phyloP scores from a whole-genome alignment of 1,139 yeast species.

The Zhuliangozyma parablackwelliae region DNA sequence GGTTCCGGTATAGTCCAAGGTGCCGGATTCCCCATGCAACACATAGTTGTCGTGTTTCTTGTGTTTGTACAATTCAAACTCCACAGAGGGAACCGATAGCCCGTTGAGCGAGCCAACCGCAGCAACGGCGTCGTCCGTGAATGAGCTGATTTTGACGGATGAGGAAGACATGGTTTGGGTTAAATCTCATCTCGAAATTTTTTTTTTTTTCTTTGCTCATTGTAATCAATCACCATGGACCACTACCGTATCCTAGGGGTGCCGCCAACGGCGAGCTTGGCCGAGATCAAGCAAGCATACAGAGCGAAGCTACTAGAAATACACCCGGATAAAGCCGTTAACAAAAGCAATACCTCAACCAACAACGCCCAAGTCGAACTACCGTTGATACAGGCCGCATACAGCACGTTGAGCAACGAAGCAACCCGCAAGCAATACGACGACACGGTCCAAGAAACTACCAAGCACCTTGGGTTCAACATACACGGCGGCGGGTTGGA shows the following conservation, averaged over 20 bases:
- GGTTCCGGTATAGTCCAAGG: constrained; percentile 69
- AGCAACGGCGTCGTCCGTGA: constrained; percentile 2
- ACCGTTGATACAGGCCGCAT: constrained; percentile 56
- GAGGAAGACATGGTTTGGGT: constrained; percentile 4
- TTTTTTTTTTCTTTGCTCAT: constrained; percentile 1
- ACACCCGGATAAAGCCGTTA: constrained; percentile 70
- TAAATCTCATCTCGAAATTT: not conserved
- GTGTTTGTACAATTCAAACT: constrained; percentile 60
- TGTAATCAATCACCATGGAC: constrained; percentile 11
- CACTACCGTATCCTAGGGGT: constrained; percentile 56
- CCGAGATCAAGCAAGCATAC: constrained; percentile 59
- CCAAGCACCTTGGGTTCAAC: constrained; percentile 46
- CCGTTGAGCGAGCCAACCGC: constrained; percentile 61
- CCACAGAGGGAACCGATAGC: constrained; percentile 56
- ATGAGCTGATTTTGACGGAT: constrained; percentile 9
- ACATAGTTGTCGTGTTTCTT: constrained; percentile 43
- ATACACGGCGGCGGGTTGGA: constrained; percentile 67
- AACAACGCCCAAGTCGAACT: constrained; percentile 17
- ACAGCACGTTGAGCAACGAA: constrained; percentile 43
- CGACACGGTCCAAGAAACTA: constrained; percentile 28
- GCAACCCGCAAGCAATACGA: constrained; percentile 46
- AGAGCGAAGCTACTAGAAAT: constrained; percentile 48
- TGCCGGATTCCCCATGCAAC: constrained; percentile 74
- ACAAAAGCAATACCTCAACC: constrained; percentile 1
- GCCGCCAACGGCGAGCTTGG: constrained; percentile 3